A percentile compares a stretch with the other conserved stretches of the same genome.
These are phyloP conservation scores for Metschnikowia rubicola DNA, from an alignment of 805 yeast genomes.

Conservation along the genomic window DNA sequence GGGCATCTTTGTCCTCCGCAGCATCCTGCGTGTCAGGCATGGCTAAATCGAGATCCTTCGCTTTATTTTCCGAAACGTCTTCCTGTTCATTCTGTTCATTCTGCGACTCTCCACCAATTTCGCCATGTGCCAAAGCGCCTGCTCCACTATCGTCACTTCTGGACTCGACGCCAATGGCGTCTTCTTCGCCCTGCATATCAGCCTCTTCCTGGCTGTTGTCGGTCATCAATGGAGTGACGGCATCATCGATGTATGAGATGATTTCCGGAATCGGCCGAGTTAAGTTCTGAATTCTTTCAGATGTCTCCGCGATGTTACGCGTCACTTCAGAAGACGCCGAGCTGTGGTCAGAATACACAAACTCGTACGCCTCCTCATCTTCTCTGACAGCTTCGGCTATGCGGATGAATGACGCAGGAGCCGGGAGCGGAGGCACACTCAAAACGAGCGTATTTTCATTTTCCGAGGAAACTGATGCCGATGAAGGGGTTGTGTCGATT, in stretches of 20 bases:
- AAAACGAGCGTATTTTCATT: neutral
- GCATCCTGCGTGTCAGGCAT: too few species aligned
- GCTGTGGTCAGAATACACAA: neutral
- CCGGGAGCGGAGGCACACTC: conserved; percentile 6
- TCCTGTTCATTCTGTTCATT: too few species aligned
- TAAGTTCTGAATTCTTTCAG: neutral
- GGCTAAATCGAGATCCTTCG: too few species aligned
- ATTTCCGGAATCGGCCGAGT: neutral
- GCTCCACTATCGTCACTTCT: neutral
- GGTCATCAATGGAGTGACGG: neutral
- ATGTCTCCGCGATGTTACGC: neutral
- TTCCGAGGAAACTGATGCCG: neutral
- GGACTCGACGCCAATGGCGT: neutral
- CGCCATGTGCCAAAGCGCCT: neutral
- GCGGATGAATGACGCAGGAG: conserved; percentile 1
- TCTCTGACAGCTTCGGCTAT: conserved; percentile 1
- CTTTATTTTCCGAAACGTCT: too few species aligned
- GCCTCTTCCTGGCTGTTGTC: neutral
- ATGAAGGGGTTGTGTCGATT: neutral
- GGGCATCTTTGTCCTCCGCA: too few species aligned
- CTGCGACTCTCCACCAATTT: too few species aligned
- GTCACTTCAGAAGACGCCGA: neutral
- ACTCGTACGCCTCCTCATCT: neutral
- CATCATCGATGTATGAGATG: neutral
- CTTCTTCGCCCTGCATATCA: neutral